Conservation (phyloP, 2,329 filamentous ascomycete species). For the Emmonsiellopsis sp. region DNA sequence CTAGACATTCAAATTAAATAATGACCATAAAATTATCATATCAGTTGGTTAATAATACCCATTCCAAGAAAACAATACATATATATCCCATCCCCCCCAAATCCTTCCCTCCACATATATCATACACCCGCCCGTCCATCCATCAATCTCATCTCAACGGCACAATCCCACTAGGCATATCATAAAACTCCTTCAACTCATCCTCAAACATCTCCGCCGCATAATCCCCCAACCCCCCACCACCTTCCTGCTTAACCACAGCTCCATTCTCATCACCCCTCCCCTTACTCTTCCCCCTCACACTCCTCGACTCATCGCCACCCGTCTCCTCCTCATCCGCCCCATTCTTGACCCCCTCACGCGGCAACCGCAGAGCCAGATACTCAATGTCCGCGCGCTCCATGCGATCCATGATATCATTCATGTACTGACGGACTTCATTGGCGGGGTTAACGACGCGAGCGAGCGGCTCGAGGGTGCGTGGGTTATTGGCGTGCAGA, state of each 20-base stretch:
- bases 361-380: constrained; percentile 48
- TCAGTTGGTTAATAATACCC: too few species aligned
- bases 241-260: constrained; percentile 4
- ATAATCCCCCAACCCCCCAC: constrained; percentile 9
- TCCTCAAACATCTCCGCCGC: constrained; percentile 22
- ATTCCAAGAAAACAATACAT: too few species aligned
- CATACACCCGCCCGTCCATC: not conserved
- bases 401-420: constrained; percentile 48
- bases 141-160: constrained; percentile 12
- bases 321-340: constrained; percentile 21
- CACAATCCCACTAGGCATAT: constrained; percentile 26
- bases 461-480: constrained; percentile 46
- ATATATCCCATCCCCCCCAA: not conserved
- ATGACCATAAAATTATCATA: too few species aligned
- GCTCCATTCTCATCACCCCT: constrained; percentile 21
- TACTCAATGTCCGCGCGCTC: constrained; percentile 47
- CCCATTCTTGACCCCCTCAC: constrained; percentile 20
- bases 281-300: constrained; percentile 10
- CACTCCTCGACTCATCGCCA: constrained; percentile 15
- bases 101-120: not conserved
- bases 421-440: constrained; percentile 48
- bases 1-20: too few species aligned
- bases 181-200: constrained; percentile 34
- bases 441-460: constrained; percentile 47
- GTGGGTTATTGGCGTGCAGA: constrained; percentile 43